A percentile compares a stretch with the other conserved stretches of the same genome.
Evolutionary conservation across 2,329 filamentous ascomycete species (phyloP).

Genomic region (Neoarthrinium moseri): DNA sequence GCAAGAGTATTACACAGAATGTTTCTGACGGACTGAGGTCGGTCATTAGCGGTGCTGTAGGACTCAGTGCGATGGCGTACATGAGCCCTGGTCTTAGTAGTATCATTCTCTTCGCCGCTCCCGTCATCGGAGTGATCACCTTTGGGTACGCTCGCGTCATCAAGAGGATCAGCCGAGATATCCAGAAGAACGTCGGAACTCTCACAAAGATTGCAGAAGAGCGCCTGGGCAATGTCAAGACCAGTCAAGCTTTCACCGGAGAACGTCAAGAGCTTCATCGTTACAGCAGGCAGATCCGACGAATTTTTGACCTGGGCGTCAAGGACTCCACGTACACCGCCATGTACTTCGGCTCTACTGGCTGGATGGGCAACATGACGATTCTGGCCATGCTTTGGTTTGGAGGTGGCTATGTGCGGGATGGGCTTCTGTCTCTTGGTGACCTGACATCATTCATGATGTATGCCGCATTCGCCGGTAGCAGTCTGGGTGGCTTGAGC

Average conservation of each 20-base stretch:
- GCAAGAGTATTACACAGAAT: conserved; percentile 98
- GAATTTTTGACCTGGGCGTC: conserved; percentile 86
- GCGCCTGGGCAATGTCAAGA: conserved; percentile 93
- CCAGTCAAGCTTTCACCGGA: conserved; percentile 92
- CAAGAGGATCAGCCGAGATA: conserved; percentile 83
- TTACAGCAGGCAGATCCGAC: conserved; percentile 89
- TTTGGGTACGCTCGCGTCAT: conserved; percentile 91
- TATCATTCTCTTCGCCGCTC: conserved; percentile 82
- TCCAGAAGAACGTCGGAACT: conserved; percentile 90
- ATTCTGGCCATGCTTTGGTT: conserved; percentile 88
- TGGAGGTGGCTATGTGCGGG: conserved; percentile 85
- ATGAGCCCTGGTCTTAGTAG: conserved; percentile 88
- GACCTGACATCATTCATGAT: conserved; percentile 96
- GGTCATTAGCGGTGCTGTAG: conserved; percentile 84
- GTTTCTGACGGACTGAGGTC: conserved; percentile 92
- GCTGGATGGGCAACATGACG: conserved; percentile 94
- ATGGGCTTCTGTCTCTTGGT: conserved; percentile 82
- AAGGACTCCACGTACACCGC: conserved; percentile 86
- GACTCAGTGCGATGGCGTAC: conserved; percentile 93
- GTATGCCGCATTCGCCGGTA: conserved; percentile 87
- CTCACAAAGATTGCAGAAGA: conserved; percentile 98
- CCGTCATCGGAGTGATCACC: conserved; percentile 84
- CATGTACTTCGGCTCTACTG: conserved; percentile 83
- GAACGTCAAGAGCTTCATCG: conserved; percentile 86
- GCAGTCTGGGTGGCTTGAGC: conserved; percentile 88